phyloP scores from a whole-genome alignment of 352 stramenopile species.

The Phytopythium helicoides region DNA sequence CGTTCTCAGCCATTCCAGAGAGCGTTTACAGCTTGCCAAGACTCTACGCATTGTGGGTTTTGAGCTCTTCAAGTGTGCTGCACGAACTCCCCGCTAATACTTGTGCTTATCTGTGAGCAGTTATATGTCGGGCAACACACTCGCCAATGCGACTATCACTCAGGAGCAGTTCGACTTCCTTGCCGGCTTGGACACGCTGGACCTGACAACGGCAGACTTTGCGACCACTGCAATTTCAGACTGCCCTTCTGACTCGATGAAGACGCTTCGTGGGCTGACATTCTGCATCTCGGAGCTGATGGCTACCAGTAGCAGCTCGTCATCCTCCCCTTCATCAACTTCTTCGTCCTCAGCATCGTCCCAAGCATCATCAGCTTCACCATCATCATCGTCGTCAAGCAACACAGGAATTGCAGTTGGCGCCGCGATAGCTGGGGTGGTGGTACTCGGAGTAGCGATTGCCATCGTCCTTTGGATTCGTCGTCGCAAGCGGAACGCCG shows the following conservation, averaged over 20 bases:
- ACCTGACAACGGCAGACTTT: neutral
- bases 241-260: neutral
- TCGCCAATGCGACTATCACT: conserved; percentile 4
- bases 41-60: conserved; percentile 14
- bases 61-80: neutral
- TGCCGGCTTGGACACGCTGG: conserved; percentile 13
- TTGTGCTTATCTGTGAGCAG: neutral
- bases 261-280: neutral
- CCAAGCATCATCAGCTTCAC: neutral
- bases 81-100: neutral
- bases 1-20: conserved; percentile 13
- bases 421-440: no score
- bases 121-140: conserved; percentile 1
- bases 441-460: no score
- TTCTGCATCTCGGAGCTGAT: conserved; percentile 3
- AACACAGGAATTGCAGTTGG: no score
- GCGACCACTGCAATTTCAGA: neutral
- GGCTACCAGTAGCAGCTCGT: neutral
- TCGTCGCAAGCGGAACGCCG: no score
- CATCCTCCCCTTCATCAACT: neutral
- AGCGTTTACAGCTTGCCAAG: conserved; percentile 3
- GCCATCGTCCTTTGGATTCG: no score
- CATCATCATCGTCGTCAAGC: neutral
- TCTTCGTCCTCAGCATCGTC: neutral
- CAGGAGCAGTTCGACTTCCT: conserved; percentile 25